Percentiles rank a stretch among this genome's conserved stretches.
Conservation (phyloP, 2,329 filamentous ascomycete species). For the Aspergillus nomiae region DNA sequence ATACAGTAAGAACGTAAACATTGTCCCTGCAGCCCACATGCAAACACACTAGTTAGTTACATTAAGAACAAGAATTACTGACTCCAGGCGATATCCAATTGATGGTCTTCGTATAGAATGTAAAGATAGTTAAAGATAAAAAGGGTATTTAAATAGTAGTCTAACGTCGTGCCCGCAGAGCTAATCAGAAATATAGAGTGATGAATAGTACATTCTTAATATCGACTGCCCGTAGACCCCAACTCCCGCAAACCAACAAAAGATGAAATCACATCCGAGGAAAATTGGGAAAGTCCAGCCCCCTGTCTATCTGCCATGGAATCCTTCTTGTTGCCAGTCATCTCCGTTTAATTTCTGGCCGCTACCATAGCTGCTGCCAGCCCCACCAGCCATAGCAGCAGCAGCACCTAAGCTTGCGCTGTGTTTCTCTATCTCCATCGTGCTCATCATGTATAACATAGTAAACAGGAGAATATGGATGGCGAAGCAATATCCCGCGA, state of each 20-base stretch:
- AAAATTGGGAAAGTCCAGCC: background rate
- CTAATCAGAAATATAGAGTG: background rate
- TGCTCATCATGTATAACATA: conserved; percentile 82
- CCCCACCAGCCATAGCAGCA: conserved; percentile 37
- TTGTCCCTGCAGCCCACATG: too few species aligned
- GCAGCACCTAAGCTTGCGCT: conserved; percentile 52
- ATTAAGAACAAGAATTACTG: too few species aligned
- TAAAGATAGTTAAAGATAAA: background rate
- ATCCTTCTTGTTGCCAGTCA: conserved; percentile 67
- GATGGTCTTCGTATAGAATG: too few species aligned
- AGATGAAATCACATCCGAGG: background rate
- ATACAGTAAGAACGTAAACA: too few species aligned
- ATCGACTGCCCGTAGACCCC: background rate
- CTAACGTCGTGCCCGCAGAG: background rate
- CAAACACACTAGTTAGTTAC: too few species aligned
- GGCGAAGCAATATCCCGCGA: conserved; percentile 86
- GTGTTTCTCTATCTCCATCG: conserved; percentile 65
- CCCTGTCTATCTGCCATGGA: conserved; percentile 35
- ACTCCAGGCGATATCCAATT: too few species aligned
- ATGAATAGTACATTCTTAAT: background rate
- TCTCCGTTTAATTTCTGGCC: conserved; percentile 47
- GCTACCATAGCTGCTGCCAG: conserved; percentile 28
- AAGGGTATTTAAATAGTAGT: background rate
- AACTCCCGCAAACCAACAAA: background rate
- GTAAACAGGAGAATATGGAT: conserved; percentile 86